Evolutionary conservation across 2,329 filamentous ascomycete species (phyloP), one percentile per base, ranked within the genome.

Genomic region (Chaetomiaceae sp.): DNA sequence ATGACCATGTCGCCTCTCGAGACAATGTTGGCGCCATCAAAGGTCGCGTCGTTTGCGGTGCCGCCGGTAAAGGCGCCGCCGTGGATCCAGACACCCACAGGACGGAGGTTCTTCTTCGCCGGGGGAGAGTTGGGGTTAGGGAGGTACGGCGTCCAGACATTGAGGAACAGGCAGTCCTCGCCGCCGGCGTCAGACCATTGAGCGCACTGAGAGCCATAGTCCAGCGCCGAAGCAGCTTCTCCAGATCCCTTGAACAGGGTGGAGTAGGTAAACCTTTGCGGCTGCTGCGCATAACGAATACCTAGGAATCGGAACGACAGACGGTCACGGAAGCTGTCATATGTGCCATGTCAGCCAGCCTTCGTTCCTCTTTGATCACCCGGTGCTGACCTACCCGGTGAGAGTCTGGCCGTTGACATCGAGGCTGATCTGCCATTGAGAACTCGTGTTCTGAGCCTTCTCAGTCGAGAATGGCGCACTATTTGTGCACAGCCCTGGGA

Each of bases 1-100:
- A 81, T 71, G 0, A 84, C 76, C 16, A 83, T 71, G 54, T 83
- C 79, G 19, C 78, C 78, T 43, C 79, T 72, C 3, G 77, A 79
- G 0, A 76, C 79, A 3, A 83, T 66, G 55, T 79, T 79, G 3
- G 75, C 76, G 17, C 78, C 76, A 54, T 83, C 79, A 23, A 66
- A 66, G 2, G 65, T 65, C 1, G 63, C 54, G 39, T 70, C 67
- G 45, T 66, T 65, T 9, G 63, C 68, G 5, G 64, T 67, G 1
- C 79, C 79, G 7, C 71, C 67, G 0, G 71, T 75, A 54, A 81
- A 82, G 5, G 75, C 80, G 20, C 80, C 80, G 4, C 80, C 80
- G 37, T 71, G 68, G 23, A 71, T 70, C 66, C 67, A 70, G 40
- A 70, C 56, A 53, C 66, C 65, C 0, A 71, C 69, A 3, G 70